Conservation (phyloP, 371 early-diverging fungal species). For the Coemansia sp. region DNA sequence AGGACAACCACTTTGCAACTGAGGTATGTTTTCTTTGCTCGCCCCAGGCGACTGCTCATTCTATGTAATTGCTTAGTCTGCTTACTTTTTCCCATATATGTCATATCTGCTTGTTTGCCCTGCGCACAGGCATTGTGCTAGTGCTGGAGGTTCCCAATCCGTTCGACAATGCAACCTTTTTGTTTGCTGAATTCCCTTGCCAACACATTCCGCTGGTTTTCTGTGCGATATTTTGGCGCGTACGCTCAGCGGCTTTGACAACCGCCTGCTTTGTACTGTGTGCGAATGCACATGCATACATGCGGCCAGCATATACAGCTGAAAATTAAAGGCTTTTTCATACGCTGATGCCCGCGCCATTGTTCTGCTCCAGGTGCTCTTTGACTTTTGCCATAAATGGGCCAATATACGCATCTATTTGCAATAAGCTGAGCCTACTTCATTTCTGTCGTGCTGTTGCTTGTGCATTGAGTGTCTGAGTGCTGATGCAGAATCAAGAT, state of each 20-base stretch:
- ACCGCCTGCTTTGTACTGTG: not conserved
- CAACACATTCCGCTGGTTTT: not conserved
- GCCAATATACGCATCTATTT: not conserved
- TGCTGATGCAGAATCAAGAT: not conserved
- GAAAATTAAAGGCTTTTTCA: not conserved
- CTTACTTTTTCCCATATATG: conserved; percentile 10
- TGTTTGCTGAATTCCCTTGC: not conserved
- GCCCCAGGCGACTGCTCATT: not conserved
- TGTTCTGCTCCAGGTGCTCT: not conserved
- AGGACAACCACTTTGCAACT: conserved; percentile 66
- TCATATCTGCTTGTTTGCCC: not conserved
- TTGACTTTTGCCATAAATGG: conserved; percentile 1
- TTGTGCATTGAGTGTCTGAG: not conserved
- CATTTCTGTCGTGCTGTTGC: not conserved
- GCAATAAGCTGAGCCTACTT: not conserved
- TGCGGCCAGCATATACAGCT: not conserved
- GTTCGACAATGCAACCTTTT: not conserved
- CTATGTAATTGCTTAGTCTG: not conserved
- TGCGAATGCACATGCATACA: not conserved
- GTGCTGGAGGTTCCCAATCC: not conserved
- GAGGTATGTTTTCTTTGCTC: conserved; percentile 48
- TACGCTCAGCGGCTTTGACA: not conserved
- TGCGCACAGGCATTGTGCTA: not conserved
- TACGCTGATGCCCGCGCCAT: not conserved
- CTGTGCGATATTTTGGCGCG: not conserved